Conservation (phyloP, 2,329 filamentous ascomycete species). For the Zarea fungicola region DNA sequence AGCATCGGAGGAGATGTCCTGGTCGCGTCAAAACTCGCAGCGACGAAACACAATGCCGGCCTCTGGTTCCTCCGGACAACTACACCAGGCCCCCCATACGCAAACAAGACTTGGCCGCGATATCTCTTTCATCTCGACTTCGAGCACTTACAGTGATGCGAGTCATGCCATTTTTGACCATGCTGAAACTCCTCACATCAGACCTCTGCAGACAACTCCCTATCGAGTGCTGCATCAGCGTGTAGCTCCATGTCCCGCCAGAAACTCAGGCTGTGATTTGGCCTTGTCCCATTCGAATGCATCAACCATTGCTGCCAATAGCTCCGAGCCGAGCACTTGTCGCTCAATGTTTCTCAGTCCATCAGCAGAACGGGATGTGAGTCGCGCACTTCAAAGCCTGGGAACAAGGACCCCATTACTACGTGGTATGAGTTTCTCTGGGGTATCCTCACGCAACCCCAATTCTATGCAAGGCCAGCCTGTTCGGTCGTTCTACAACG, state of each 20-base stretch:
- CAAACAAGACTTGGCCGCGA: background rate
- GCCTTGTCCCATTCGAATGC: slow-evolving; percentile 20
- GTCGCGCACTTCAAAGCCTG: slow-evolving; percentile 31
- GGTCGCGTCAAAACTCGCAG: background rate
- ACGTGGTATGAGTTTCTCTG: slow-evolving; percentile 1
- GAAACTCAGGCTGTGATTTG: background rate
- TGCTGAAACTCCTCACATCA: background rate
- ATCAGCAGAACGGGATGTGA: slow-evolving; percentile 37
- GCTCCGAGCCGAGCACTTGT: slow-evolving; percentile 3
- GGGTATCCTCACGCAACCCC: background rate
- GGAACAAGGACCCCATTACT: slow-evolving; percentile 20
- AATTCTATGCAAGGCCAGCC: slow-evolving; percentile 1
- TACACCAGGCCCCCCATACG: background rate
- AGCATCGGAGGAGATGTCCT: background rate
- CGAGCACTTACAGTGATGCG: slow-evolving; percentile 24
- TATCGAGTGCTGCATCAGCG: background rate
- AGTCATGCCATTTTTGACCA: slow-evolving; percentile 4
- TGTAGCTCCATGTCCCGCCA: background rate
- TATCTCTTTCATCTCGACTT: slow-evolving; percentile 23
- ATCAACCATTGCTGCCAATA: slow-evolving; percentile 21
- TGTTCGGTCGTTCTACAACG: slow-evolving; percentile 30
- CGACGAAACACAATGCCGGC: slow-evolving; percentile 9
- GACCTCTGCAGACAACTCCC: background rate
- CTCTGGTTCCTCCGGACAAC: background rate
- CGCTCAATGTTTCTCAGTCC: slow-evolving; percentile 10